Percentiles rank a stretch among this genome's conserved stretches.
Conservation (phyloP, 768 basidiomycete species). For the Tylopilus sp. region DNA sequence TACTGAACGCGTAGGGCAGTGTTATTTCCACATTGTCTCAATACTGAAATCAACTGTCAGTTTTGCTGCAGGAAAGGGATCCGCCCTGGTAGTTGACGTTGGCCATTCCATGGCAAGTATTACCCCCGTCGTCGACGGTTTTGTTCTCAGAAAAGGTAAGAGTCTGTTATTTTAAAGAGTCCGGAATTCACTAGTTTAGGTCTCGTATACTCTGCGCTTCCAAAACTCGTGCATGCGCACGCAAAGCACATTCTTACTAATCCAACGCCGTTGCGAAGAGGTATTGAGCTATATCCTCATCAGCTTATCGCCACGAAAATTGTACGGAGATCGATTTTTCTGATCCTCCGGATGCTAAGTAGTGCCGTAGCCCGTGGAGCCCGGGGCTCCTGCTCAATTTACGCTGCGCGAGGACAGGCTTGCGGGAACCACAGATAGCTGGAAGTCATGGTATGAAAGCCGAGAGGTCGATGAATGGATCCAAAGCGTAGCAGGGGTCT, state of each 20-base stretch:
- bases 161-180: background rate
- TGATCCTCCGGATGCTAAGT: conserved; percentile 4
- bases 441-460: conserved; percentile 75
- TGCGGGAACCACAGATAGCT: conserved; percentile 70
- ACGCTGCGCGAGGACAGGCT: conserved; percentile 73
- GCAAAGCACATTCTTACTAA: conserved; percentile 63
- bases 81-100: conserved; percentile 94
- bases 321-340: conserved; percentile 36
- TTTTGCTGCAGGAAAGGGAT: conserved; percentile 95
- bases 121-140: conserved; percentile 95
- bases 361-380: conserved; percentile 66
- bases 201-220: conserved; percentile 69
- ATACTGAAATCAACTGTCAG: conserved; percentile 38
- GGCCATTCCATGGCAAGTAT: conserved; percentile 88
- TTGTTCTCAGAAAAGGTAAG: conserved; percentile 91
- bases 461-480: conserved; percentile 93
- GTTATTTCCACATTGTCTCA: background rate
- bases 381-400: conserved; percentile 60
- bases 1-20: conserved; percentile 78
- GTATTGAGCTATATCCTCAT: conserved; percentile 74
- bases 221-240: conserved; percentile 77
- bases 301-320: conserved; percentile 85
- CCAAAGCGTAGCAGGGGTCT: conserved; percentile 81
- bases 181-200: conserved; percentile 44
- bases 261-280: conserved; percentile 46